Evolutionary conservation across 2,329 filamentous ascomycete genomes (phyloP), one percentile per base, ranked within the genome.

Genomic region (Diplodia sapinea): DNA sequence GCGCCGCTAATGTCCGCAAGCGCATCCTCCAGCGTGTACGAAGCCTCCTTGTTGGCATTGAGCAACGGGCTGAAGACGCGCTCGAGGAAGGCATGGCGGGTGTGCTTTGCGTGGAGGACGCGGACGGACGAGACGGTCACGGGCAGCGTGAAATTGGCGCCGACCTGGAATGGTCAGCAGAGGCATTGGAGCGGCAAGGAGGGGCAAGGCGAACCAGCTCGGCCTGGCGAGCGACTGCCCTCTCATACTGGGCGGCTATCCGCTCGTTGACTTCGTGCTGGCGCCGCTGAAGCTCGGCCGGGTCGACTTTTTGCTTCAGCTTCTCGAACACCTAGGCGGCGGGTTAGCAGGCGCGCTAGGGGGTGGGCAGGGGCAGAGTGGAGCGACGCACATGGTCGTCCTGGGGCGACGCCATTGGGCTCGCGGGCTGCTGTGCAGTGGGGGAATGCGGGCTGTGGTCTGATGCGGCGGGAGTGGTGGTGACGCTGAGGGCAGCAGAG

Each of bases 41-140:
- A 86, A 23, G 83, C 82, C 74, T 88, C 86, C 71, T 86, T 83
- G 72, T 90, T 88, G 64, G 86, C 87, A 74, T 87, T 88, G 62
- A 98, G 83, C 9, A 97, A 80, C 7, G 94, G 93, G 67, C 88
- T 82, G 79, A 98, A 89, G 68, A 97, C 84, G 43, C 89, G 88
- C 77, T 96, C 87, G 66, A 99, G 88, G 79, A 99, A 97, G 70
- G 86, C 85, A 73, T 87, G 87, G 70, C 95, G 88, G n/a, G 94
- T 97, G 76, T 95, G 89, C 69, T 86, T 86, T 54, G 92, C 93
- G 76, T 93, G 91, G 70, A 96, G 87, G 69, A 99, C 85, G 73
- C 91, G 88, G 76, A 99, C 87, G 54, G 92, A 91, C 73, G 92
- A 92, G 77, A 99, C 90, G 15, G 93, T 92, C 73, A 95, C 92